These are phyloP conservation scores for Oenanthe javanica DNA, from an alignment of 140 eudicot species.

Conservation along the genomic window DNA sequence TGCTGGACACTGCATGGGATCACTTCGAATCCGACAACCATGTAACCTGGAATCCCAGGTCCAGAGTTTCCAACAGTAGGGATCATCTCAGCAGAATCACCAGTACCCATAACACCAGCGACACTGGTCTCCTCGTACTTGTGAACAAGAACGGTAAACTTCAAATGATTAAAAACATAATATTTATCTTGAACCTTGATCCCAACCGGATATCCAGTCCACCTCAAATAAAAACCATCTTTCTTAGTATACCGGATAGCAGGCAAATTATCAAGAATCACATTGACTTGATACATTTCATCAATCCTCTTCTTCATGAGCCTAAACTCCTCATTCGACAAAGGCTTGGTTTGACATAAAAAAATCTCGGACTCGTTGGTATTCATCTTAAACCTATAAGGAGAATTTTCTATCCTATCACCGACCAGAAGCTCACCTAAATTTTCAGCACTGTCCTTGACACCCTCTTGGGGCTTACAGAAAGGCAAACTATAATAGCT, in stretches of 20 bases:
- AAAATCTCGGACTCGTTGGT: background rate
- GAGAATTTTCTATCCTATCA: constrained; percentile 9
- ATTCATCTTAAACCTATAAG: constrained; percentile 1
- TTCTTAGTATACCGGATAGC: background rate
- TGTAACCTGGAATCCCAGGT: background rate
- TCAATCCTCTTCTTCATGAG: background rate
- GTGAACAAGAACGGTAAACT: background rate
- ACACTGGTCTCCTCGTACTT: constrained; percentile 3
- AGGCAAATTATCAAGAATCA: constrained; percentile 9
- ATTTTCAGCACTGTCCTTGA: constrained; percentile 8
- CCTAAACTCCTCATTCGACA: constrained; percentile 2
- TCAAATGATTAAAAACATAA: constrained; percentile 8
- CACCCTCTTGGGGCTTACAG: constrained; percentile 1
- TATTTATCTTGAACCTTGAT: constrained; percentile 2
- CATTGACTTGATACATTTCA: constrained; percentile 3
- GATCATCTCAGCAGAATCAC: constrained; percentile 4
- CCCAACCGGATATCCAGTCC: constrained; percentile 9
- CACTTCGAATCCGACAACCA: constrained; percentile 1
- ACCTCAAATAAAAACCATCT: background rate
- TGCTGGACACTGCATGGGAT: constrained; percentile 3
- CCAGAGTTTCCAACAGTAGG: background rate
- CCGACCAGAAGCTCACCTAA: background rate
- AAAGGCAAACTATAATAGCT: constrained; percentile 8
- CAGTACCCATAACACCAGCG: background rate
- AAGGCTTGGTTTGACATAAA: background rate